Percentiles rank a stretch among this genome's conserved stretches.
phyloP scores from a whole-genome alignment of 352 stramenopile species.

The Globisporangium viniferum region DNA sequence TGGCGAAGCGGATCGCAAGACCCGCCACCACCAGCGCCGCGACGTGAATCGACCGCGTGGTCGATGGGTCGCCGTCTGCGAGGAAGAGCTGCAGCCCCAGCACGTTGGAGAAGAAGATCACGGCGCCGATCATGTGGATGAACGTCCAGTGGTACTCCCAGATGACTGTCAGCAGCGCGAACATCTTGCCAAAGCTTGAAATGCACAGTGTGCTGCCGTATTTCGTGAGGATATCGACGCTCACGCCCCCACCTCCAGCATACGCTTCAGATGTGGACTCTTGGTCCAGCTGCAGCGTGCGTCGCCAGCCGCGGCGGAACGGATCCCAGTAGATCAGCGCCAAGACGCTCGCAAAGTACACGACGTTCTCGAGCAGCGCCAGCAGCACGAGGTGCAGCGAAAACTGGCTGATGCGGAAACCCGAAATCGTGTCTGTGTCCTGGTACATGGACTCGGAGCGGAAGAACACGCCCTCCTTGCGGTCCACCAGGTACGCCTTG shows the following conservation, averaged over 20 bases:
- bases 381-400: slow-evolving; percentile 75
- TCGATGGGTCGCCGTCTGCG: slow-evolving; percentile 36
- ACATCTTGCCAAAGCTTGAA: slow-evolving; percentile 82
- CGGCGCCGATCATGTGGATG: slow-evolving; percentile 72
- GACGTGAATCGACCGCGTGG: slow-evolving; percentile 30
- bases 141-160: slow-evolving; percentile 87
- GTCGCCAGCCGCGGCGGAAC: slow-evolving; percentile 48
- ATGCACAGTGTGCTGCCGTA: slow-evolving; percentile 71
- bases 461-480: slow-evolving; percentile 55
- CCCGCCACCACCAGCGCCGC: slow-evolving; percentile 38
- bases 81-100: slow-evolving; percentile 70
- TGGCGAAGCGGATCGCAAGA: slow-evolving; percentile 33
- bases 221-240: slow-evolving; percentile 25
- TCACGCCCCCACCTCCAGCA: background rate
- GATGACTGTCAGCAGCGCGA: slow-evolving; percentile 80
- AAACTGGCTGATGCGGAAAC: slow-evolving; percentile 66
- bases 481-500: slow-evolving; percentile 80
- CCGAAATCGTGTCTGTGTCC: slow-evolving; percentile 36
- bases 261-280: background rate
- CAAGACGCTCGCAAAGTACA: slow-evolving; percentile 55
- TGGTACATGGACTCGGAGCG: slow-evolving; percentile 59
- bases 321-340: slow-evolving; percentile 47
- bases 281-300: slow-evolving; percentile 13
- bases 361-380: slow-evolving; percentile 66
- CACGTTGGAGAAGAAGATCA: slow-evolving; percentile 74